Conservation (phyloP, 768 basidiomycete genomes). For the Austroboletus eburneus region DNA sequence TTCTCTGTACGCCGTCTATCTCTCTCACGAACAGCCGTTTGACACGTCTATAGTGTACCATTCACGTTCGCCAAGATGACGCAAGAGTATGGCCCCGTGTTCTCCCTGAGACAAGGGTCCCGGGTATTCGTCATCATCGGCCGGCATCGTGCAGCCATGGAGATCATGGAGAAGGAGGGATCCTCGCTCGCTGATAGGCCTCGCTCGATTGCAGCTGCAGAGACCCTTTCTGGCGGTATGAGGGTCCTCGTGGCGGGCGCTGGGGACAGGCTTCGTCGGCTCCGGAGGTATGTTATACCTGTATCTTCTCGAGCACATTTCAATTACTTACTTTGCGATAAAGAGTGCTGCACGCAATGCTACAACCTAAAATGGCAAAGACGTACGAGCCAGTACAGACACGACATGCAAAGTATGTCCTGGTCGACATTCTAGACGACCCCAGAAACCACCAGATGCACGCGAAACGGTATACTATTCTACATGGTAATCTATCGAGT, state of each 20-base stretch:
- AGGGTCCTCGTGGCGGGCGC: slow-evolving; percentile 23
- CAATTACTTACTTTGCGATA: background rate
- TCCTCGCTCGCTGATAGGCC: slow-evolving; percentile 34
- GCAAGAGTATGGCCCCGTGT: slow-evolving; percentile 56
- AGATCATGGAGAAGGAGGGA: slow-evolving; percentile 40
- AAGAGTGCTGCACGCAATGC: slow-evolving; percentile 32
- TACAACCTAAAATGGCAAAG: slow-evolving; percentile 31
- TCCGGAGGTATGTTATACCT: slow-evolving; percentile 18
- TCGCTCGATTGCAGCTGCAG: slow-evolving; percentile 31
- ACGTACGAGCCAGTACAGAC: slow-evolving; percentile 34
- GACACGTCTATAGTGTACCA: slow-evolving; percentile 7
- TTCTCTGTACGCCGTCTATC: background rate
- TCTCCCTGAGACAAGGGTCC: slow-evolving; percentile 47
- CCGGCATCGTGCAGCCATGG: slow-evolving; percentile 31
- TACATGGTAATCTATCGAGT: background rate
- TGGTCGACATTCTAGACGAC: slow-evolving; percentile 34
- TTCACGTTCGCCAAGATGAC: slow-evolving; percentile 50
- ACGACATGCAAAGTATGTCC: slow-evolving; percentile 28
- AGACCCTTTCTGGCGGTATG: slow-evolving; percentile 33
- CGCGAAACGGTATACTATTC: slow-evolving; percentile 23
- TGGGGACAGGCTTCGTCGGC: slow-evolving; percentile 30
- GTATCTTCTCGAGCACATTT: background rate
- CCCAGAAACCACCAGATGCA: slow-evolving; percentile 34
- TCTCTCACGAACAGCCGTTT: background rate
- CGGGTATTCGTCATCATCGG: slow-evolving; percentile 19